Percentiles rank a stretch among this genome's conserved stretches.
Evolutionary conservation across 148 eudicot genomes (phyloP).

Genomic region (Vaccinium myrtillus): DNA sequence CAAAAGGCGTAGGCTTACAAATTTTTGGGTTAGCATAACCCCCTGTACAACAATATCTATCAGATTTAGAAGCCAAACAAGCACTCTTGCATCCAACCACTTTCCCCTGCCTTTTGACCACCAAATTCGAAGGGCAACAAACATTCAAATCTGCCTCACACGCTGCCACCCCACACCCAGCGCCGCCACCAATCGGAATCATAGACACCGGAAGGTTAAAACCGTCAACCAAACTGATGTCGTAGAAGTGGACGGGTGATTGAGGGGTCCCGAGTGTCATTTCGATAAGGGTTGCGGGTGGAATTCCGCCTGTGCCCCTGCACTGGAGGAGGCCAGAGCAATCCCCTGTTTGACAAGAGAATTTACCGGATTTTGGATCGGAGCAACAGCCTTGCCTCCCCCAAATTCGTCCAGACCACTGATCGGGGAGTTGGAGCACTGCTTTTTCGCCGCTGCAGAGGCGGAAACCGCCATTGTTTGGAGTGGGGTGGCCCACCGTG

Average conservation of each 20-base stretch:
- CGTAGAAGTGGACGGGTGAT: constrained; percentile 51
- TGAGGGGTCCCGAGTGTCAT: constrained; percentile 58
- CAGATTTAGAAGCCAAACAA: constrained; percentile 49
- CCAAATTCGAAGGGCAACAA: constrained; percentile 50
- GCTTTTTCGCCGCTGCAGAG: constrained; percentile 36
- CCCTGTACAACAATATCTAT: constrained; percentile 56
- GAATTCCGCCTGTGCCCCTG: constrained; percentile 46
- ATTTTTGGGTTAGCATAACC: constrained; percentile 30
- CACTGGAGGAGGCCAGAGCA: constrained; percentile 54
- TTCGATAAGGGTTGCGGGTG: constrained; percentile 63
- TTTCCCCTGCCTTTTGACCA: constrained; percentile 35
- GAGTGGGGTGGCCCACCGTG: constrained; percentile 47
- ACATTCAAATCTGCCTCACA: constrained; percentile 61
- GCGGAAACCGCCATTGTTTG: constrained; percentile 54
- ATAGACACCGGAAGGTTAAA: constrained; percentile 66
- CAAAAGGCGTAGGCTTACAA: constrained; percentile 49
- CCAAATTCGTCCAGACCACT: constrained; percentile 79
- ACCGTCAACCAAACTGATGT: constrained; percentile 71
- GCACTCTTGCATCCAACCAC: constrained; percentile 86
- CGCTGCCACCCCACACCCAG: constrained; percentile 55
- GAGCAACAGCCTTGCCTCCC: constrained; percentile 65
- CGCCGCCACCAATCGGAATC: constrained; percentile 40
- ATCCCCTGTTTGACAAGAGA: constrained; percentile 64
- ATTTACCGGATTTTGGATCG: constrained; percentile 25
- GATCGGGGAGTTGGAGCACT: constrained; percentile 33